A percentile compares a stretch with the other conserved stretches of the same genome.
These are phyloP conservation scores for Brettanomyces bruxellensis DNA, from an alignment of 805 yeast species.

Conservation along the genomic window DNA sequence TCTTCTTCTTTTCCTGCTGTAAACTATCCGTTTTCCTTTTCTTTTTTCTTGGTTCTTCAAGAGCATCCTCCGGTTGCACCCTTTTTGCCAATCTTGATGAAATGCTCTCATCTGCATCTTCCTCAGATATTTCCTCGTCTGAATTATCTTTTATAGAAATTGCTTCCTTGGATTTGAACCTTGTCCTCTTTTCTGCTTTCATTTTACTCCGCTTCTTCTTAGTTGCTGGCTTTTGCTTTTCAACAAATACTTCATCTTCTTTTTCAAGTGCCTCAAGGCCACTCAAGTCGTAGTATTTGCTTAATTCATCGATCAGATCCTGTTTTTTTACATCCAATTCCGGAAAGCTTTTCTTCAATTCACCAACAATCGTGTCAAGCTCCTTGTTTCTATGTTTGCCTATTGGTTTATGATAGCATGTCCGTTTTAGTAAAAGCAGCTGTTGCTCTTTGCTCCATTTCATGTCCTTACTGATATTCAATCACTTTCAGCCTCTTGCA, in stretches of 20 bases:
- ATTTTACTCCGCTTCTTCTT: background rate
- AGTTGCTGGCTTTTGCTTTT: background rate
- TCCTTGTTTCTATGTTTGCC: slow-evolving; percentile 12
- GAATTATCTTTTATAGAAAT: background rate
- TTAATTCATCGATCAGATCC: slow-evolving; percentile 12
- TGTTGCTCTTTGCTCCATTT: slow-evolving; percentile 18
- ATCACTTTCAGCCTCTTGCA: no score
- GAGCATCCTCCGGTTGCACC: background rate
- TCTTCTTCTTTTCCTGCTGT: background rate
- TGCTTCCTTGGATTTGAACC: background rate
- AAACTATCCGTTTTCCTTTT: background rate
- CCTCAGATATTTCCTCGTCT: background rate
- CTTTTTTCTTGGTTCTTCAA: background rate
- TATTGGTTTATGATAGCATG: slow-evolving; percentile 24
- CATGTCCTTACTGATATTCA: no score
- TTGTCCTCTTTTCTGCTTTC: background rate
- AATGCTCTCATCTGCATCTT: background rate
- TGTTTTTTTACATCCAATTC: slow-evolving; percentile 5
- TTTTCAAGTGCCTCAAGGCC: slow-evolving; percentile 19
- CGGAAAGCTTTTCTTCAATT: slow-evolving; percentile 14
- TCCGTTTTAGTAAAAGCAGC: slow-evolving; percentile 13
- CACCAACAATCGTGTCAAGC: slow-evolving; percentile 9
- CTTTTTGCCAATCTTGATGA: slow-evolving; percentile 5
- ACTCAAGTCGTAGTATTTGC: slow-evolving; percentile 19
- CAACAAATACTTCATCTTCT: slow-evolving; percentile 3